Evolutionary conservation across 2,329 filamentous ascomycete genomes (phyloP), one percentile per base, ranked within the genome.

Genomic region (Xylariales sp.): DNA sequence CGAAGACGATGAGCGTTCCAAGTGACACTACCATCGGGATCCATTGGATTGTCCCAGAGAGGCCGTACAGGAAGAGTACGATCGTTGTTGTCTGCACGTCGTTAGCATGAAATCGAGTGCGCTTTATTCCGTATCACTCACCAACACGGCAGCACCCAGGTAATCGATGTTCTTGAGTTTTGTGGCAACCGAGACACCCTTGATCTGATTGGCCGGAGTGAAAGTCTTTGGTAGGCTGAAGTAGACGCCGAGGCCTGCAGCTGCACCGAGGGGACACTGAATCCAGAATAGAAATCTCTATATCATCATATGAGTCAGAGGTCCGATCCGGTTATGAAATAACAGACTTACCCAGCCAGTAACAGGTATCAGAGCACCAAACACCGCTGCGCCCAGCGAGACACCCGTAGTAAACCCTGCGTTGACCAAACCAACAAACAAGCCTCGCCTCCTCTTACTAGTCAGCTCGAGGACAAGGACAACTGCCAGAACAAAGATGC

Each of bases 401-500:
- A 90, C 72, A 3, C 86, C 86, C 10, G 78, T 66, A 0, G 86
- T 90, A 56, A 85, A 84, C 1, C 80, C 80, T 0, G 82, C 74
- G 52, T 91, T 93, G 15, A 87, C 71, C 29, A 88, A 61, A 1
- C 86, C 88, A 46, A 94, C 77, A 42, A 81, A 86, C 15, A 93
- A 49, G 0, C 88, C 88, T 43, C 88, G 72, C 4, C 78, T 71
- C 48, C 78, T 80, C 46, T 80, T 76, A 16, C 74, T 78, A 0
- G 82, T 76, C 46, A 93, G 65, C 56, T 91, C 83, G n/a, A 93
- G 72, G 1, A 87, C 80, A 16, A 91, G 69, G 35, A 94, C 87
- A 34, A 88, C 78, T 1, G 82, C 75, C 5, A 90, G 74, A 1
- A 84, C 83, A 64, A 88, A 78, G 35, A 88, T 74, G 0, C 86